Evolutionary conservation across 371 early-diverging fungal genomes (phyloP), one percentile per base, ranked within the genome.

Genomic region (Umbelopsis sp.): DNA sequence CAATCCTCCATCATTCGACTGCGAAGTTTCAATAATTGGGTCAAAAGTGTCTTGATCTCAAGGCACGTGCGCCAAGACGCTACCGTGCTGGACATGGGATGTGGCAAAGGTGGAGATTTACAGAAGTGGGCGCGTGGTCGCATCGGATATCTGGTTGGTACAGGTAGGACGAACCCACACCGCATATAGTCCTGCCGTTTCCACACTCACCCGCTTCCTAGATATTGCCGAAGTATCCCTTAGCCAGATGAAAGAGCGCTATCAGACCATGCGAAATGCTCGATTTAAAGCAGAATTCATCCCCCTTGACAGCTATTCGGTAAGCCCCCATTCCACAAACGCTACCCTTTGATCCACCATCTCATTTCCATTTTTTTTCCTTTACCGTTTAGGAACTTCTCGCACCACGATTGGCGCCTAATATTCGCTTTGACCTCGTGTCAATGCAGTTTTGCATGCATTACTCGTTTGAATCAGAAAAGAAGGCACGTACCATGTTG

Each of bases 51-150:
- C 1, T 79, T 99, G 37, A 96, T 99, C 70, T 78, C 86, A 16
- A 75, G 86, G n/a, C 89, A 91, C 74, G 85, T 87, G 0, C 75
- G 79, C 11, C 77, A 79, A 0, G 72, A 74, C 0, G 77, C 83
- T 44, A 70, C 65, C 65, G 95, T 95, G 0, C 86, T 99, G 63
- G 99, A 99, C 79, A 80, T 99, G 71, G 97, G 97, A 5, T 98
- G 98, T 76, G 99, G 99, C 6, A 99, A 99, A 83, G 99, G 99
- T 25, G 99, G 99, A n/a, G 99, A 99, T 81, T 78, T 99, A 65
- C 77, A 86, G 44, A 99, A 99, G 74, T 98, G 94, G 94, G 74
- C 83, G 10, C 88, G 89, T 68, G 93, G 92, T 4, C 70, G 79
- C 18, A 92, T 97, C 18, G 72, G 76, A 32, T 81, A 88, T 51